Conservation (phyloP, 208 protist genomes). For the Chromosphaera perkinsii region DNA sequence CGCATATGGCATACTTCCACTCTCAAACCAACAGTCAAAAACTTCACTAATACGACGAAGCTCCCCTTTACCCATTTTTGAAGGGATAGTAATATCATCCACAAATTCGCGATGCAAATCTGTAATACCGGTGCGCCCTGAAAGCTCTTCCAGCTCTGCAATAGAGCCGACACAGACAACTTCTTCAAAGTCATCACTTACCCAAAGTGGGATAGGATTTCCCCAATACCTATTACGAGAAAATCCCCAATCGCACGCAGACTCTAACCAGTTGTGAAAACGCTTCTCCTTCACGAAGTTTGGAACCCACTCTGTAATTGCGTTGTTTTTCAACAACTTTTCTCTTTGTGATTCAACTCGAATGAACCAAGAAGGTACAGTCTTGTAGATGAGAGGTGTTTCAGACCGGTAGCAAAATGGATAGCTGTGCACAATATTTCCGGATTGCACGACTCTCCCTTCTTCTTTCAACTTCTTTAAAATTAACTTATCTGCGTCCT, state of each 20-base stretch:
- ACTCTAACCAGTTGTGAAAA: constrained; percentile 98
- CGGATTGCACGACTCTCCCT: constrained; percentile 77
- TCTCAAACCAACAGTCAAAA: constrained; percentile 99
- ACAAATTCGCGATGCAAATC: constrained; percentile 91
- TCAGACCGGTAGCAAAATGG: constrained; percentile 99
- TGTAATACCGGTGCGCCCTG: constrained; percentile 74
- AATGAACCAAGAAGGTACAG: constrained; percentile 98
- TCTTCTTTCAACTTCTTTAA: constrained; percentile 80
- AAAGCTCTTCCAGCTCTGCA: constrained; percentile 88
- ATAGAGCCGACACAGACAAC: constrained; percentile 88
- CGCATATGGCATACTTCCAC: constrained; percentile 86
- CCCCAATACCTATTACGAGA: constrained; percentile 95
- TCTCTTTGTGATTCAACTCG: constrained; percentile 91
- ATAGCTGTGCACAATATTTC: constrained; percentile 90
- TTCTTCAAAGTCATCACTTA: constrained; percentile 76
- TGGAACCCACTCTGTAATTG: constrained; percentile 88
- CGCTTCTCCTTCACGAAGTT: constrained; percentile 89
- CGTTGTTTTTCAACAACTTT: constrained; percentile 83
- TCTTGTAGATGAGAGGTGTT: constrained; percentile 95
- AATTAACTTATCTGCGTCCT: constrained; percentile 79
- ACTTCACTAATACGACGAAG: constrained; percentile 88
- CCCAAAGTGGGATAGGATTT: constrained; percentile 98
- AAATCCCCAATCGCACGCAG: constrained; percentile 95
- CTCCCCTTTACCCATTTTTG: constrained; percentile 71
- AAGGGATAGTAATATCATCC: constrained; percentile 96